Base-by-base conservation (phyloP, 176 grass and related monocot genomes). In the Musa beccarii region DNA sequence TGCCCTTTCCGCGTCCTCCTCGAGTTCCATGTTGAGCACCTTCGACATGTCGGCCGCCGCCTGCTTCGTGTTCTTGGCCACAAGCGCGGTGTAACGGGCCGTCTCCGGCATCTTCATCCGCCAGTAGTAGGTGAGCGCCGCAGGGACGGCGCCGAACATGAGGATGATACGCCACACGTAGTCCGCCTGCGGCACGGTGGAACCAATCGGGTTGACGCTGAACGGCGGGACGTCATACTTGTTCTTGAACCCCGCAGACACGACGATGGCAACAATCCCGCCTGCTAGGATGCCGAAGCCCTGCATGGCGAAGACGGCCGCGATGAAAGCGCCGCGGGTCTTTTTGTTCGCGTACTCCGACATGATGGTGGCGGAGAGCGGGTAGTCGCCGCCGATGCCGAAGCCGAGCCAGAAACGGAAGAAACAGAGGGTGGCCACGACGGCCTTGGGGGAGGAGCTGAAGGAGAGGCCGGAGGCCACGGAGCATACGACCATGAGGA, bases 101-200 rank as follows among this genome's bases (percentile, higher is more conserved):
- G 87, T 96, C 82, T 96, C 93, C 0, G 93, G 93, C 93, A 96
- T 96, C 68, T 91, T 83, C 85, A 92, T 92, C n/a, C 89, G 87
- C 92, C 92, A 96, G 75, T 96, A 96, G 84, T 85, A 96, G 22
- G 92, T 96, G 8, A 92, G 71, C 2, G 53, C 80, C 0, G 90
- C 93, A 0, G 93, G 90, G 17, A 87, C 0, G 59, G 86, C 66
- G 17, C 93, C 90, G 56, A 93, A 82, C 90, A 93, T 97, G 71
- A 97, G 69, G 79, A 97, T 65, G 72, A 93, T 11, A 7, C 93
- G 85, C 93, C 93, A 97, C 25, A 85, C 29, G 11, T 89, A 97
- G 73, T 97, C 90, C 1, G 89, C 79, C 83, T 97, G 9, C 1
- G 77, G 77, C 0, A 72, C 71, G 0, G 84, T 83, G 1, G 92